phyloP scores from a whole-genome alignment of 352 stramenopile genomes.

The Phytophthora lateralis region DNA sequence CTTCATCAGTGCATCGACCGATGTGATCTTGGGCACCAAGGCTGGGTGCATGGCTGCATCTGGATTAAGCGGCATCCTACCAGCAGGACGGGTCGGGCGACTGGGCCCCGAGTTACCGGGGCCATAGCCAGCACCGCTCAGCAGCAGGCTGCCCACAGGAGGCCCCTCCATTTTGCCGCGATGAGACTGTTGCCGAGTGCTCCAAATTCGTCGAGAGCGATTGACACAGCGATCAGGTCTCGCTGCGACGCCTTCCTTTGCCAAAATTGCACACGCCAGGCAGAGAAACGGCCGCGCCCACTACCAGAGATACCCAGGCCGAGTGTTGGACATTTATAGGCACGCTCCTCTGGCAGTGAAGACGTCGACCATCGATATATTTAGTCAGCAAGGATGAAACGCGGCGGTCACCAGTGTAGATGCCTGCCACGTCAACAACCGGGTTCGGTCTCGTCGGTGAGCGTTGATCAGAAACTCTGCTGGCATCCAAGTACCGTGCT shows the following conservation, averaged over 20 bases:
- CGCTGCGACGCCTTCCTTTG: background rate
- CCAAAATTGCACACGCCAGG: conserved; percentile 5
- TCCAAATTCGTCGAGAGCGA: conserved; percentile 13
- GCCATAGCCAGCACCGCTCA: conserved; percentile 47
- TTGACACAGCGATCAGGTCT: conserved; percentile 16
- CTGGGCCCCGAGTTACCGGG: conserved; percentile 22
- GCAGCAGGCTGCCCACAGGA: conserved; percentile 35
- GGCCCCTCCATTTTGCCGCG: conserved; percentile 32
- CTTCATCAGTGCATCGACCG: conserved; percentile 54
- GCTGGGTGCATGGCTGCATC: conserved; percentile 11
- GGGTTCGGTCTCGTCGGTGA: conserved; percentile 13
- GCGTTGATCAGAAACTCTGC: conserved; percentile 25
- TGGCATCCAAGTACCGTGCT: conserved; percentile 1
- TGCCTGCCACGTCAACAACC: conserved; percentile 11
- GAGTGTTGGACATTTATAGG: conserved; percentile 19
- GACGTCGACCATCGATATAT: conserved; percentile 25
- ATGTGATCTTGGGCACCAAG: conserved; percentile 27
- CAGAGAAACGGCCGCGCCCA: conserved; percentile 24
- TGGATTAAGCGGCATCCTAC: conserved; percentile 8
- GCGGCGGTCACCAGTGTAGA: background rate
- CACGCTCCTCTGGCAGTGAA: background rate
- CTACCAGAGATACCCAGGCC: background rate
- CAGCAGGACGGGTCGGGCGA: conserved; percentile 7
- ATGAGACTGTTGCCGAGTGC: conserved; percentile 27
- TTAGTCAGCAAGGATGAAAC: conserved; percentile 21